These are phyloP conservation scores for Rossbeevera mucosa DNA, from an alignment of 768 basidiomycete genomes.

Conservation along the genomic window DNA sequence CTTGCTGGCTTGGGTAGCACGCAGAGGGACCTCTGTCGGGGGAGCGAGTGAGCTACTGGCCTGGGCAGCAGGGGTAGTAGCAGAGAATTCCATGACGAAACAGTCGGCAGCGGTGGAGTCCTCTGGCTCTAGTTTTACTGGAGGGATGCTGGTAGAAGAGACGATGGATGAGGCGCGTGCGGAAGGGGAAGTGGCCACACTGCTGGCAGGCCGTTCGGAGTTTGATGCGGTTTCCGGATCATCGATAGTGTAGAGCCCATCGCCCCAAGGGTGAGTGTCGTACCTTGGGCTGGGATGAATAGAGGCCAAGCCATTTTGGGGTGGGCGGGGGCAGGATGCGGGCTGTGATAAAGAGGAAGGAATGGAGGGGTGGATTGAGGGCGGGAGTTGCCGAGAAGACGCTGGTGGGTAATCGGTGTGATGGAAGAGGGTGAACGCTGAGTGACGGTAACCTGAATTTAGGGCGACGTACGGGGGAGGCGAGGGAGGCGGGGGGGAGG, in stretches of 20 bases:
- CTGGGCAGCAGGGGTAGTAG: constrained; percentile 30
- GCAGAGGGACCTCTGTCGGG: constrained; percentile 65
- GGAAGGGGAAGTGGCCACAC: constrained; percentile 32
- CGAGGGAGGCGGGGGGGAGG: constrained; percentile 21
- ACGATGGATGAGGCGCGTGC: constrained; percentile 33
- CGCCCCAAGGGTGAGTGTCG: constrained; percentile 27
- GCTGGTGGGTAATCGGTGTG: constrained; percentile 20
- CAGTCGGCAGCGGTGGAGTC: constrained; percentile 25
- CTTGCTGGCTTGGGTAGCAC: constrained; percentile 67
- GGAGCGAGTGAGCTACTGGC: constrained; percentile 41
- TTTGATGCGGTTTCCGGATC: constrained; percentile 32
- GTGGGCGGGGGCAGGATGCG: constrained; percentile 7
- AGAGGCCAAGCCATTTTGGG: constrained; percentile 18
- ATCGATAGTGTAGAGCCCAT: constrained; percentile 32
- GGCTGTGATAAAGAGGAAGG: constrained; percentile 18
- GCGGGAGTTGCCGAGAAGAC: constrained; percentile 17
- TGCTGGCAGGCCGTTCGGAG: constrained; percentile 33
- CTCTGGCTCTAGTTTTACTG: constrained; percentile 32
- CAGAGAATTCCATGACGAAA: constrained; percentile 35
- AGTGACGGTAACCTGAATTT: constrained; percentile 21
- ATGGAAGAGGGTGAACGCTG: constrained; percentile 16
- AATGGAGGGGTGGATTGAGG: constrained; percentile 12
- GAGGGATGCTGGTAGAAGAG: constrained; percentile 26
- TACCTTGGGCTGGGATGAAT: constrained; percentile 15
- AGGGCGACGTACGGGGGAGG: constrained; percentile 23